Evolutionary conservation across 148 eudicot genomes (phyloP).

Genomic region (Bassia scoparia): DNA sequence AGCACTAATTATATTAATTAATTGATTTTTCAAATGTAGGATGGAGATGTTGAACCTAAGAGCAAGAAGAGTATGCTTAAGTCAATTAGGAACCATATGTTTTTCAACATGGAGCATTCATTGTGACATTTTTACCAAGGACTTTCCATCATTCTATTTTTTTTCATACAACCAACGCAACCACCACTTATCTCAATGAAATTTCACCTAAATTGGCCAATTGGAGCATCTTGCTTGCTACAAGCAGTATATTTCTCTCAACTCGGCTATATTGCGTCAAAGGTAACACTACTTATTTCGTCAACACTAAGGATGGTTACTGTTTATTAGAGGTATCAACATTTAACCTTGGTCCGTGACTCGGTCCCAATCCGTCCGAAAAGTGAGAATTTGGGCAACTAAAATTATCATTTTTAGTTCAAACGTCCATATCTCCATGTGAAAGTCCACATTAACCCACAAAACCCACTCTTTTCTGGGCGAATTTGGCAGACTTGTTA

Average conservation of each 20-base stretch:
- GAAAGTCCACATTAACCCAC: too few species aligned
- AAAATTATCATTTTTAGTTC: too few species aligned
- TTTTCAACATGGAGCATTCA: constrained; percentile 41
- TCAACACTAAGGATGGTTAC: too few species aligned
- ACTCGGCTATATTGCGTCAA: constrained; percentile 24
- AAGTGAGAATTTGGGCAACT: too few species aligned
- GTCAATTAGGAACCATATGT: constrained; percentile 25
- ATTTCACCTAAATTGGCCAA: constrained; percentile 31
- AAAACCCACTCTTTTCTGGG: too few species aligned
- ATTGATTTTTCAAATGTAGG: constrained; percentile 22
- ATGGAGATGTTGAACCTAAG: constrained; percentile 41
- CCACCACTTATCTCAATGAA: neutral
- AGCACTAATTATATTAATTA: too few species aligned
- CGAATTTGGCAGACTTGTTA: too few species aligned
- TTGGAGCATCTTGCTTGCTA: constrained; percentile 38
- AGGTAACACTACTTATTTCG: constrained; percentile 20
- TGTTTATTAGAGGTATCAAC: too few species aligned
- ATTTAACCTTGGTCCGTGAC: too few species aligned
- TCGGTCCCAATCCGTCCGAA: too few species aligned
- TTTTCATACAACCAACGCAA: constrained; percentile 7
- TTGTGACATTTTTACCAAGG: constrained; percentile 41
- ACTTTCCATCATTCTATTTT: constrained; percentile 23
- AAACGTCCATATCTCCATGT: too few species aligned
- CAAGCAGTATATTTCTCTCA: constrained; percentile 34
- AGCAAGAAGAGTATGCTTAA: constrained; percentile 33